Evolutionary conservation across 345 rosid genomes (phyloP).

Genomic region (Noccaea caerulescens): DNA sequence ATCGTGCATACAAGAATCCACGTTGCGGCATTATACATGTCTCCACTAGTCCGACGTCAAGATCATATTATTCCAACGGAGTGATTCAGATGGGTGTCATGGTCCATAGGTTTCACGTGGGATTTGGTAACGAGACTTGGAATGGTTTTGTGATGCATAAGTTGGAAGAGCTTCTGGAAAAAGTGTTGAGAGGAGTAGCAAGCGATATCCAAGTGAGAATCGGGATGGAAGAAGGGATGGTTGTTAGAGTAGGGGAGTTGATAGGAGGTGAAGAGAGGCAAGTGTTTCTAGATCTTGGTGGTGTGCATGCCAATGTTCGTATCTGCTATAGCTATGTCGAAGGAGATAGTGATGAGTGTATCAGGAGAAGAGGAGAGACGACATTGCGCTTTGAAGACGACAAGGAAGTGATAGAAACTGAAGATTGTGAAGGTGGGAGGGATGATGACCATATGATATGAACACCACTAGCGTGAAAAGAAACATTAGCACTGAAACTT

Average conservation of each 20-base stretch:
- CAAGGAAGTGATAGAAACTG: conserved; percentile 41
- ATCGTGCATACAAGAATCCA: conserved; percentile 76
- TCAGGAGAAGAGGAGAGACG: conserved; percentile 62
- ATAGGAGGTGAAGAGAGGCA: conserved; percentile 71
- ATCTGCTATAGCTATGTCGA: conserved; percentile 74
- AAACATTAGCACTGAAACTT: conserved; percentile 60
- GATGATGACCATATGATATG: conserved; percentile 33
- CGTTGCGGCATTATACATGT: conserved; percentile 69
- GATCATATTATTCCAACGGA: conserved; percentile 48
- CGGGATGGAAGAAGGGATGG: conserved; percentile 57
- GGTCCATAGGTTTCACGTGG: conserved; percentile 76
- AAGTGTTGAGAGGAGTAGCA: conserved; percentile 60
- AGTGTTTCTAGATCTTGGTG: conserved; percentile 56
- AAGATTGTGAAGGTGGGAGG: conserved; percentile 45
- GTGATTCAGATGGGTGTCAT: conserved; percentile 56
- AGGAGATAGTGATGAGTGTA: conserved; percentile 57
- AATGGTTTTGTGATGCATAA: conserved; percentile 80
- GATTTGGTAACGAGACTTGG: conserved; percentile 56
- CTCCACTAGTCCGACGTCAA: conserved; percentile 58
- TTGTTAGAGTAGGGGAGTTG: conserved; percentile 64
- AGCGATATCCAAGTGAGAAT: conserved; percentile 71
- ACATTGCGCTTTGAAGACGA: conserved; percentile 43
- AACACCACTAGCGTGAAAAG: conserved; percentile 55
- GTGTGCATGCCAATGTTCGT: conserved; percentile 49
- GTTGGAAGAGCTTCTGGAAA: conserved; percentile 70